Percentiles rank a stretch among this genome's conserved stretches.
Conservation (phyloP, 768 basidiomycete genomes). For the Russula abietina region DNA sequence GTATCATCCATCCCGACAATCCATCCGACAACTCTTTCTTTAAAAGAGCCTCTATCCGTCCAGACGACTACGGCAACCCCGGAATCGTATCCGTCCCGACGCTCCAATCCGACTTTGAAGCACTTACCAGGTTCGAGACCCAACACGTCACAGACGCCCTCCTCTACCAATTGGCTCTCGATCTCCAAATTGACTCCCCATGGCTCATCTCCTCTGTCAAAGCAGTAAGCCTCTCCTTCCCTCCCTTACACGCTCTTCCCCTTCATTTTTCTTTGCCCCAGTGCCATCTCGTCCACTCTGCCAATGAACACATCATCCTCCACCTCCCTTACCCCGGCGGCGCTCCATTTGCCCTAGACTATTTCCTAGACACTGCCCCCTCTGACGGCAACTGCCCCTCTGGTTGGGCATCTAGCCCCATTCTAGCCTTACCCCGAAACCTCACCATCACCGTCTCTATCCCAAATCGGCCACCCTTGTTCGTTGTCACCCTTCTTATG, state of each 20-base stretch:
- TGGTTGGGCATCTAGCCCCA: constrained; percentile 4
- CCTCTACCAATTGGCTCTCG: constrained; percentile 69
- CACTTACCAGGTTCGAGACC: constrained; percentile 34
- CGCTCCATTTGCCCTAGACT: constrained; percentile 60
- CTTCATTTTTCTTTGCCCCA: constrained; percentile 29
- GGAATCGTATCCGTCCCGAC: constrained; percentile 40
- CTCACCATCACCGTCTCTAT: constrained; percentile 46
- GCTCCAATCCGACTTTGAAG: constrained; percentile 41
- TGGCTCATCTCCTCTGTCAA: constrained; percentile 61
- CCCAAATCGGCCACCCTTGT: constrained; percentile 54
- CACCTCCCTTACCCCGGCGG: constrained; percentile 42
- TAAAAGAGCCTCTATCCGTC: constrained; percentile 40
- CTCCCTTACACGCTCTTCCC: neutral
- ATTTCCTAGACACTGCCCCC: constrained; percentile 64
- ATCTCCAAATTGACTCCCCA: constrained; percentile 39
- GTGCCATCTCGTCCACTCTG: constrained; percentile 60
- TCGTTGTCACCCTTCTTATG: constrained; percentile 28
- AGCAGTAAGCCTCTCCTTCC: constrained; percentile 37
- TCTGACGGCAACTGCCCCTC: constrained; percentile 60
- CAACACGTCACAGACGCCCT: constrained; percentile 40
- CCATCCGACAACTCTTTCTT: constrained; percentile 33
- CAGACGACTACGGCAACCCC: constrained; percentile 28
- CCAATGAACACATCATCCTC: constrained; percentile 52
- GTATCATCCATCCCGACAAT: constrained; percentile 45
- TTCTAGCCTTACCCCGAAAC: constrained; percentile 34